Evolutionary conservation across 805 yeast species (phyloP).

Genomic region (Candida maesae): DNA sequence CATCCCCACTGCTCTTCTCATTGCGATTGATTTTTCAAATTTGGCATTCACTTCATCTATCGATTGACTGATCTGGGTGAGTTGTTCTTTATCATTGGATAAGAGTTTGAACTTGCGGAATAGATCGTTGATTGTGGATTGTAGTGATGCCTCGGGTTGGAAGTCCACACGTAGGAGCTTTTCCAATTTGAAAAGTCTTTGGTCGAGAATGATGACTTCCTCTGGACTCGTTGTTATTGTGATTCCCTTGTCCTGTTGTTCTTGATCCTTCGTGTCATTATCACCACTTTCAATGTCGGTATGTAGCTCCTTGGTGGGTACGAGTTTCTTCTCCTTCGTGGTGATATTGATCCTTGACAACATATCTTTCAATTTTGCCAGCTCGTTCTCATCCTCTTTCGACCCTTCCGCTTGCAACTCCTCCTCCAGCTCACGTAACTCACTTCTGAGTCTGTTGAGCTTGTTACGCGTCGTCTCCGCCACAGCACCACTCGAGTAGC

Average conservation of each 20-base stretch:
- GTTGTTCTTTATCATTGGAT: slow-evolving; percentile 23
- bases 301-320: neutral
- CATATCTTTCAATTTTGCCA: slow-evolving; percentile 21
- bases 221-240: slow-evolving; percentile 1
- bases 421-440: slow-evolving; percentile 34
- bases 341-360: slow-evolving; percentile 16
- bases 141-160: slow-evolving; percentile 19
- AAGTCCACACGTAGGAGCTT: slow-evolving; percentile 17
- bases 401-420: slow-evolving; percentile 14
- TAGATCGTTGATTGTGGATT: slow-evolving; percentile 28
- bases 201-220: slow-evolving; percentile 13
- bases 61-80: slow-evolving; percentile 19
- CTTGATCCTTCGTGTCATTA: neutral
- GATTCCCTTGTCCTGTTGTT: neutral
- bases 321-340: slow-evolving; percentile 13
- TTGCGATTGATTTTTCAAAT: slow-evolving; percentile 26
- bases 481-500: slow-evolving; percentile 30
- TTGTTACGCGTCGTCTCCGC: slow-evolving; percentile 38
- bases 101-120: slow-evolving; percentile 29
- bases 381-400: slow-evolving; percentile 14
- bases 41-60: slow-evolving; percentile 26
- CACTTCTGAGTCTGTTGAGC: slow-evolving; percentile 35
- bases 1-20: slow-evolving; percentile 19
- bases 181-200: slow-evolving; percentile 16
- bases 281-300: neutral